Evolutionary conservation across 2,329 filamentous ascomycete species (phyloP), one percentile per base, ranked within the genome.

Genomic region (Tolypocladium amazonense): DNA sequence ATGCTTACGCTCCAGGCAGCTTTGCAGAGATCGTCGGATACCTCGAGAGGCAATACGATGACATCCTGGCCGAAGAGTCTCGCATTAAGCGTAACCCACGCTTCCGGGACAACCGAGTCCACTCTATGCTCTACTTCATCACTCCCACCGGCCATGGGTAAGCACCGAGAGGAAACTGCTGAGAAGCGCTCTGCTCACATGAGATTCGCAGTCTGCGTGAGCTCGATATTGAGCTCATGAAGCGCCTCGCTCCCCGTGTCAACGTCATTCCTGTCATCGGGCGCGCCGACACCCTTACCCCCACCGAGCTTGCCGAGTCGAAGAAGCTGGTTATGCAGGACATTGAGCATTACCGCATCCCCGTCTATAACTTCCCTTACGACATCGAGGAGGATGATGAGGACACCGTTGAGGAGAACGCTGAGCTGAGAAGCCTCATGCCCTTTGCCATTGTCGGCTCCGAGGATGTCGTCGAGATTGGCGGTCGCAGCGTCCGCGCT

Each of bases 261-360:
- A 99, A 99, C 76, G 94, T 99, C 68, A 99, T 99, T 67, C 94
- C 94, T 64, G 94, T 99, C 69, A 97, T 99, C 74, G 94, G 94
- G 72, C 96, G 97, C 76, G 94, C 94, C 73, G 94, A 99, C 76
- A 96, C 94, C 27, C 88, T 99, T 64, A 99, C 94, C 60, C 94
- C 94, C 45, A 88, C 90, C 67, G 94, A 99, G 80, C 84, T 99
- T 65, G 94, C 94, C 67, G 94, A 99, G 79, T 97, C 93, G 67
- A 99, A 99, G 87, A 99, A 97, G 84, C 85, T 99, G 63, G 92
- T 99, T 72, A 99, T 99, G 94, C 94, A 99, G 81, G 94, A 99
- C 74, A 99, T 99, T 69, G 94, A 99, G 79, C 94, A 99, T 79
- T 99, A 99, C 82, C 89, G 94, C 73, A 99, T 99, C 69, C 94